Evolutionary conservation across 116 monocot species (phyloP).

Genomic region (Papilionanthe hybrid): DNA sequence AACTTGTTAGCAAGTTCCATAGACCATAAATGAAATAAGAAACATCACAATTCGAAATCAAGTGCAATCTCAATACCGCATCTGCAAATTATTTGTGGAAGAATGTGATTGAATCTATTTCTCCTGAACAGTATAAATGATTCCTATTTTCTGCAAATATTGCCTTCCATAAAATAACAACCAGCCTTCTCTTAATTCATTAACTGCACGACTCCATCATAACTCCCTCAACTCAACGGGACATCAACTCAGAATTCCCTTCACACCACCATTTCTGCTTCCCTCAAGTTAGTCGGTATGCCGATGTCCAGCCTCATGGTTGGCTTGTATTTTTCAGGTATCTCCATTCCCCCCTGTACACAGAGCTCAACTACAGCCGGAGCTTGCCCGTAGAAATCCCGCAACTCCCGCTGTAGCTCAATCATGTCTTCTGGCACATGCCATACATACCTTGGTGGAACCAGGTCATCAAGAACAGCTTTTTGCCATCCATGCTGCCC

Average conservation of each 20-base stretch:
- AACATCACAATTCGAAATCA: not conserved
- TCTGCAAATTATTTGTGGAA: not conserved
- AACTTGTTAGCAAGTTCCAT: too few relatives aligned
- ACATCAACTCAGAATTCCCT: not conserved
- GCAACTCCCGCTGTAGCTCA: conserved; percentile 61
- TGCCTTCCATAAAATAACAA: not conserved
- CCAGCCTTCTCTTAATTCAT: not conserved
- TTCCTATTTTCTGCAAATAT: not conserved
- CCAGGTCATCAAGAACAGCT: conserved; percentile 74
- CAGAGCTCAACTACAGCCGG: conserved; percentile 95
- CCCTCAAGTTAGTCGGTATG: conserved; percentile 60
- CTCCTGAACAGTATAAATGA: not conserved
- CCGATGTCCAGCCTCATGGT: conserved; percentile 94
- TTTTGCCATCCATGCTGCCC: conserved; percentile 98
- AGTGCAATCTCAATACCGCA: not conserved
- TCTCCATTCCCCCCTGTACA: conserved; percentile 61
- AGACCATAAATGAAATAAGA: not conserved
- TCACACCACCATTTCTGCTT: conserved; percentile 98
- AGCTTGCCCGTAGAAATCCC: conserved; percentile 90
- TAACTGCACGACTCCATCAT: not conserved
- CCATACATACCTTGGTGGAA: conserved; percentile 94
- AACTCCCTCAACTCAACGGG: not conserved
- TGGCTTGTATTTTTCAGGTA: conserved; percentile 73
- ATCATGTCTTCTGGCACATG: conserved; percentile 59
- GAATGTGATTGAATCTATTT: not conserved